Conservation (phyloP, 176 grass and related monocot species). For the Oropetium thomaeum region DNA sequence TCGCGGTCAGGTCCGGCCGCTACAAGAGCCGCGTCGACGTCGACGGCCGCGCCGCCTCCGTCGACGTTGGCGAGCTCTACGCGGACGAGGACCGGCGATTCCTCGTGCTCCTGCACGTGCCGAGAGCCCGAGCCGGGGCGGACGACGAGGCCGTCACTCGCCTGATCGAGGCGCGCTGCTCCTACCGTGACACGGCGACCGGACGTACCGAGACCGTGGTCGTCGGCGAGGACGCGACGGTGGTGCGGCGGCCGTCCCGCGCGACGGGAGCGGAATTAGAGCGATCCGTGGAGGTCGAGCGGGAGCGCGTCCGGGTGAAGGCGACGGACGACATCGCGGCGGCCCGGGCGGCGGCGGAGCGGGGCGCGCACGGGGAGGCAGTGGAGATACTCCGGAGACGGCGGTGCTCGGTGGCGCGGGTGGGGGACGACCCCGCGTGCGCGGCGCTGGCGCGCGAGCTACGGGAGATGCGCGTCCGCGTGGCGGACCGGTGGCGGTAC, state of each 20-base stretch:
- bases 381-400: constrained; percentile 34
- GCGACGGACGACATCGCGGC: constrained; percentile 36
- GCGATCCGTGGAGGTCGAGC: constrained; percentile 58
- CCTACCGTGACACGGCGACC: constrained; percentile 58
- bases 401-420: constrained; percentile 28
- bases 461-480: constrained; percentile 56
- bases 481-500: constrained; percentile 41
- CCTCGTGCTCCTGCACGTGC: constrained; percentile 55
- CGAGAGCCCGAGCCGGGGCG: constrained; percentile 1
- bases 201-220: constrained; percentile 36
- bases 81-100: constrained; percentile 91
- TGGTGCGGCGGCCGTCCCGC: constrained; percentile 37
- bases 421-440: constrained; percentile 45
- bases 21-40: constrained; percentile 46
- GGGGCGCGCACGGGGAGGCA: constrained; percentile 35
- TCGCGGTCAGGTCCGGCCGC: constrained; percentile 52
- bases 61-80: constrained; percentile 78
- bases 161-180: constrained; percentile 49
- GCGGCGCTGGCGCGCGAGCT: constrained; percentile 43
- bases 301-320: constrained; percentile 38
- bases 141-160: constrained; percentile 17
- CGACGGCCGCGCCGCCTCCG: constrained; percentile 34
- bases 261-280: background rate
- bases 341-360: constrained; percentile 49
- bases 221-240: constrained; percentile 38